phyloP scores from a whole-genome alignment of 345 rosid genomes.

The Syzygium jambos region DNA sequence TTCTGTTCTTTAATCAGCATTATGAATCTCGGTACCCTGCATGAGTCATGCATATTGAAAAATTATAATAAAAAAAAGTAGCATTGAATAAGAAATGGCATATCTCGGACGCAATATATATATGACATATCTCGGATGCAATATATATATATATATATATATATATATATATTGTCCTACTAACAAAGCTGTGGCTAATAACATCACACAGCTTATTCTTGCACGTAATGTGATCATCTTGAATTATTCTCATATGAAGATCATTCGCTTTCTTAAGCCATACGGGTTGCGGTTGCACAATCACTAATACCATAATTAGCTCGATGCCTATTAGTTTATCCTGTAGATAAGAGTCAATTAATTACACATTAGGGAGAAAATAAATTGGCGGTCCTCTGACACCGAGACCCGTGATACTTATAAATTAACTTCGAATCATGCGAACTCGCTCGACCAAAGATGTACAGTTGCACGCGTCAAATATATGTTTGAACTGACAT shows the following conservation, averaged over 20 bases:
- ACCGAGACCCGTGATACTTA: neutral
- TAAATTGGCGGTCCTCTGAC: neutral
- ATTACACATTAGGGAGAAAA: neutral
- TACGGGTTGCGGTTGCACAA: neutral
- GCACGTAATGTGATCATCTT: neutral
- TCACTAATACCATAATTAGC: neutral
- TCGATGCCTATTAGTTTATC: neutral
- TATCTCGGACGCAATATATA: neutral
- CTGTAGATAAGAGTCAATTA: neutral
- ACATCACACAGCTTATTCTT: neutral
- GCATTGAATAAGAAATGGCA: neutral
- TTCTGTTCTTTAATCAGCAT: neutral
- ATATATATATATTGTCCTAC: neutral
- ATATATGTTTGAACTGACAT: neutral
- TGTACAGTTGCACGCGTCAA: rapidly evolving
- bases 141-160: too few relatives aligned
- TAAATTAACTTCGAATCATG: neutral
- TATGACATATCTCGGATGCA: neutral
- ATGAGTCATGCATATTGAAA: neutral
- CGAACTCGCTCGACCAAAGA: rapidly evolving
- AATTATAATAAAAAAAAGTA: neutral
- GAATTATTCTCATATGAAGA: neutral
- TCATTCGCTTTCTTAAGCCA: neutral
- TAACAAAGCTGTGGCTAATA: neutral
- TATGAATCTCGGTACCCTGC: neutral